Conservation (phyloP, 2,329 filamentous ascomycete species). For the Fusarium hainanense region DNA sequence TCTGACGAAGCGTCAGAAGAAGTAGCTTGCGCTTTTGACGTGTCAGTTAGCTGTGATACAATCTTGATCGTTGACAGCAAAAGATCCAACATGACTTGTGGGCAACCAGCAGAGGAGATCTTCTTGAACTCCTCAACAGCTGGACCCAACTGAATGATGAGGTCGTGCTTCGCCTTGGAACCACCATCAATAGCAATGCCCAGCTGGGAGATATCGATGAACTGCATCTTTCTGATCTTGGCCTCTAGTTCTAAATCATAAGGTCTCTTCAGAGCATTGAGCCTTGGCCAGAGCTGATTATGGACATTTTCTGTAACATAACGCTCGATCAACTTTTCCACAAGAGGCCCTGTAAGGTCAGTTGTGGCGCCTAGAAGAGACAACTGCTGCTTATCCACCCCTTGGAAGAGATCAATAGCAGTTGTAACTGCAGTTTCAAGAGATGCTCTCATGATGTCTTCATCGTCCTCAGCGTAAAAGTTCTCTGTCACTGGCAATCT, state of each 20-base stretch:
- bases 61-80: slow-evolving; percentile 84
- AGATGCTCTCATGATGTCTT: slow-evolving; percentile 87
- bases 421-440: slow-evolving; percentile 92
- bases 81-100: slow-evolving; percentile 89
- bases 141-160: slow-evolving; percentile 78
- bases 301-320: slow-evolving; percentile 96
- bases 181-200: slow-evolving; percentile 88
- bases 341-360: slow-evolving; percentile 88
- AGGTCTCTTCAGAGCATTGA: slow-evolving; percentile 79
- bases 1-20: slow-evolving; percentile 55
- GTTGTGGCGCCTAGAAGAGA: slow-evolving; percentile 93
- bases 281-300: slow-evolving; percentile 84
- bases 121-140: slow-evolving; percentile 92
- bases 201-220: slow-evolving; percentile 93
- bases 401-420: slow-evolving; percentile 95
- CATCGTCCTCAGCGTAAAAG: slow-evolving; percentile 87
- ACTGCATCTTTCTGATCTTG: slow-evolving; percentile 92
- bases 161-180: slow-evolving; percentile 79
- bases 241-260: slow-evolving; percentile 90
- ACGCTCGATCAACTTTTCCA: slow-evolving; percentile 93
- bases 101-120: slow-evolving; percentile 79
- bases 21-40: slow-evolving; percentile 55
- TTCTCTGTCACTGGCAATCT: slow-evolving; percentile 66
- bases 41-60: slow-evolving; percentile 75
- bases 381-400: slow-evolving; percentile 94